Evolutionary conservation across 768 basidiomycete genomes (phyloP).

Genomic region (Boletus bicolor): DNA sequence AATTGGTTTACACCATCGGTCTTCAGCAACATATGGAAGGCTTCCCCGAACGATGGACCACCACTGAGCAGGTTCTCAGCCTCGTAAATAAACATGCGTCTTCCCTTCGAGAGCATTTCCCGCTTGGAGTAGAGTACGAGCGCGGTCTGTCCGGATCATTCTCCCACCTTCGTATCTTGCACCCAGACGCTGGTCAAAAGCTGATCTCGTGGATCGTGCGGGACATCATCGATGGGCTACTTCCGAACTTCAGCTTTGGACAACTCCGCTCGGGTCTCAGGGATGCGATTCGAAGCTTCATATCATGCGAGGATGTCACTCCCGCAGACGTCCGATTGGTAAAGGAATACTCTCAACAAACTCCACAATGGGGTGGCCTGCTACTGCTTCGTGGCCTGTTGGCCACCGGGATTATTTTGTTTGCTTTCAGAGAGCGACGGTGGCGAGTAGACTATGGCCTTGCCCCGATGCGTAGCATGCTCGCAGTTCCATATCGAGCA

Average conservation of each 20-base stretch:
- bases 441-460: constrained; percentile 42
- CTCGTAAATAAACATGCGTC: constrained; percentile 21
- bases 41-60: constrained; percentile 35
- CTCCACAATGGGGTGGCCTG: constrained; percentile 20
- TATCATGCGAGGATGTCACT: constrained; percentile 13
- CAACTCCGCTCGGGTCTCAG: constrained; percentile 1
- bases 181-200: constrained; percentile 4
- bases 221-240: constrained; percentile 12
- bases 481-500: constrained; percentile 39
- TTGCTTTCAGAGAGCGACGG: constrained; percentile 32
- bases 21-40: constrained; percentile 26
- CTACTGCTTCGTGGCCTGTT: constrained; percentile 36
- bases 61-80: constrained; percentile 29
- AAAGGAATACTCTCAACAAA: background rate
- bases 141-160: constrained; percentile 16
- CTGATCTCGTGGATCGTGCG: constrained; percentile 13
- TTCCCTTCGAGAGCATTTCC: constrained; percentile 5
- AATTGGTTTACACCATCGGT: constrained; percentile 38
- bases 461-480: constrained; percentile 28
- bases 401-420: constrained; percentile 30
- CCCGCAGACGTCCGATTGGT: background rate
- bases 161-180: constrained; percentile 24
- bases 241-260: constrained; percentile 19
- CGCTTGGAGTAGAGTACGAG: constrained; percentile 20
- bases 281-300: constrained; percentile 21